These are phyloP conservation scores for Geopyxis carbonaria DNA, from an alignment of 495 filamentous ascomycete genomes.

Conservation along the genomic window DNA sequence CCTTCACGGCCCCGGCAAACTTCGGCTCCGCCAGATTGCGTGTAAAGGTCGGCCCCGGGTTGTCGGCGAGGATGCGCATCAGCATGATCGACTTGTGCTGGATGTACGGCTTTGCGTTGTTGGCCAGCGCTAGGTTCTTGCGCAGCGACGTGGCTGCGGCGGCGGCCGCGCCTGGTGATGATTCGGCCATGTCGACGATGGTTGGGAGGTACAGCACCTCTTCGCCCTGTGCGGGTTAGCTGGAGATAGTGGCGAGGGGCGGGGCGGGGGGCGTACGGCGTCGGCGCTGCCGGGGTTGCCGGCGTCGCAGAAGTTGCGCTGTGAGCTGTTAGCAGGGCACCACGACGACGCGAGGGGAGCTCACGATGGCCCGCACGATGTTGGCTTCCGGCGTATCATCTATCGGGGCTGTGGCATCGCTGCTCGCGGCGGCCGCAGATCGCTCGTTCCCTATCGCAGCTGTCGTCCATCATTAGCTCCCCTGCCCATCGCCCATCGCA, in stretches of 20 bases:
- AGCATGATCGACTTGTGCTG: slow-evolving; percentile 75
- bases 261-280: neutral
- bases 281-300: slow-evolving; percentile 38
- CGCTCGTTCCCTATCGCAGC: neutral
- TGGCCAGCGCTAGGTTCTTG: slow-evolving; percentile 45
- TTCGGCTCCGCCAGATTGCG: slow-evolving; percentile 60
- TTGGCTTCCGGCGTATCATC: neutral
- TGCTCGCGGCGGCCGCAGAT: neutral
- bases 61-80: slow-evolving; percentile 76
- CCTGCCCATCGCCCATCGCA: too few relatives aligned
- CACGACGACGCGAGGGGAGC: neutral
- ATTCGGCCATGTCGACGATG: slow-evolving; percentile 91
- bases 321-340: neutral
- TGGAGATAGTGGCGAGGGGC: too few relatives aligned
- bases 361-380: neutral
- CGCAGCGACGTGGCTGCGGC: slow-evolving; percentile 61
- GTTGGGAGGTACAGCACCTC: slow-evolving; percentile 86
- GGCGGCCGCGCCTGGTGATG: slow-evolving; percentile 64
- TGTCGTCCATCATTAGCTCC: too few relatives aligned
- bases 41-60: slow-evolving; percentile 79
- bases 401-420: neutral
- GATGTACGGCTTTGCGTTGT: neutral
- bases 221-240: slow-evolving; percentile 35
- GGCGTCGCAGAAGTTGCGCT: slow-evolving; percentile 62
- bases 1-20: slow-evolving; percentile 59